Conservation (phyloP, 108 stramenopile genomes). For the Mediolabrus comicus region DNA sequence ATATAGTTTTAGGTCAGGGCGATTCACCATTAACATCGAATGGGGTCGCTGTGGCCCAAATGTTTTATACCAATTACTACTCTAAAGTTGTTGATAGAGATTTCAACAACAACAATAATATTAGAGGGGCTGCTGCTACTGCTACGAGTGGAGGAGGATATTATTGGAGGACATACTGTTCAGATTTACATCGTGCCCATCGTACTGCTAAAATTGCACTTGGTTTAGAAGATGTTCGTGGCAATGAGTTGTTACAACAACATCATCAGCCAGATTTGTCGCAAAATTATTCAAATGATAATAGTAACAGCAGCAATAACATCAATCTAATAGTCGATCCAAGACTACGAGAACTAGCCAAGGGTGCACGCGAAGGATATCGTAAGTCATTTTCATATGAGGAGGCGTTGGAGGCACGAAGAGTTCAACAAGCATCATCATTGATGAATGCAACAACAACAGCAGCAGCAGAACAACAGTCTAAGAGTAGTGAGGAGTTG, state of each 20-base stretch:
- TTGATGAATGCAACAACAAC: too few species aligned
- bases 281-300: too few species aligned
- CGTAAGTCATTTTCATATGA: conserved; percentile 37
- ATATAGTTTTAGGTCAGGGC: too few species aligned
- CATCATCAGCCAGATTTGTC: too few species aligned
- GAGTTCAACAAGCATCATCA: conserved; percentile 7
- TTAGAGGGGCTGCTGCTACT: too few species aligned
- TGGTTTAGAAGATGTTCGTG: conserved; percentile 15
- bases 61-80: too few species aligned
- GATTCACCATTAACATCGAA: conserved; percentile 53
- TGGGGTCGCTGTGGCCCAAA: conserved; percentile 30
- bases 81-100: too few species aligned
- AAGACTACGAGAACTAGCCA: conserved; percentile 55
- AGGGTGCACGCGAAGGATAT: conserved; percentile 59
- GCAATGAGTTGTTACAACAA: too few species aligned
- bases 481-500: too few species aligned
- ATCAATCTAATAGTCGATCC: conserved; percentile 35
- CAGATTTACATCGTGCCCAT: conserved; percentile 51
- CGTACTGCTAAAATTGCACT: conserved; percentile 47
- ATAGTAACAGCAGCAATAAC: not conserved
- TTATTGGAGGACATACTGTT: conserved; percentile 52
- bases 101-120: too few species aligned
- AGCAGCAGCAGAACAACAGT: too few species aligned
- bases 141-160: not conserved
- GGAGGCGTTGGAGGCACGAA: conserved; percentile 34